Conservation (phyloP, 371 early-diverging fungal species). For the Mortierella sp. region DNA sequence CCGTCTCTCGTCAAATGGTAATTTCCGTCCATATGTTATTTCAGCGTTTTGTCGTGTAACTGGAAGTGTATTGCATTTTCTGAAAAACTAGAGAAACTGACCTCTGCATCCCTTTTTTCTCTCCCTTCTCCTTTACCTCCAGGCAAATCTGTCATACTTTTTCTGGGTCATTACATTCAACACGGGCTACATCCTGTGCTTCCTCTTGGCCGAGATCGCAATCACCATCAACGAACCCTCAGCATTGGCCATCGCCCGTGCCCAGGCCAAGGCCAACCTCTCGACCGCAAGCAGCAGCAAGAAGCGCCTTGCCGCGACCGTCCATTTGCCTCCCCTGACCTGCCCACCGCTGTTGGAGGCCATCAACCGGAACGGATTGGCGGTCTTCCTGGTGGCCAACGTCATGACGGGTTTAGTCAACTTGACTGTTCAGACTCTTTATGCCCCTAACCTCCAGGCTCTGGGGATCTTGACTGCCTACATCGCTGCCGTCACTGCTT, state of each 20-base stretch:
- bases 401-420: conserved; percentile 88
- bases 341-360: conserved; percentile 74
- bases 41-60: background rate
- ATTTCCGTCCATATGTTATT: background rate
- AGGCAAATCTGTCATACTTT: conserved; percentile 84
- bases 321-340: conserved; percentile 44
- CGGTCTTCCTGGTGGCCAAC: conserved; percentile 90
- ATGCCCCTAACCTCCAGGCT: conserved; percentile 60
- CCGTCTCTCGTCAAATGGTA: conserved; percentile 82
- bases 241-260: conserved; percentile 42
- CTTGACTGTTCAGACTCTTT: conserved; percentile 78
- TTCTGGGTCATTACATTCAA: conserved; percentile 82
- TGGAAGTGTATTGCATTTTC: too few species aligned
- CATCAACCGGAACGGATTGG: conserved; percentile 85
- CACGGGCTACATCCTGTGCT: conserved; percentile 64
- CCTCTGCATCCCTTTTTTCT: conserved; percentile 11
- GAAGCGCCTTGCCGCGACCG: conserved; percentile 42
- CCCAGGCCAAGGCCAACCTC: conserved; percentile 37
- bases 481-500: conserved; percentile 8
- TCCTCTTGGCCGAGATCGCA: conserved; percentile 69
- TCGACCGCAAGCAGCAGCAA: conserved; percentile 34
- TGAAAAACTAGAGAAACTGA: background rate
- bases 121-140: background rate
- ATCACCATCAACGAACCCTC: conserved; percentile 51
- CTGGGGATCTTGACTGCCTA: conserved; percentile 69